Evolutionary conservation across 352 stramenopile genomes (phyloP).

Genomic region (Pythium phragmitis): DNA sequence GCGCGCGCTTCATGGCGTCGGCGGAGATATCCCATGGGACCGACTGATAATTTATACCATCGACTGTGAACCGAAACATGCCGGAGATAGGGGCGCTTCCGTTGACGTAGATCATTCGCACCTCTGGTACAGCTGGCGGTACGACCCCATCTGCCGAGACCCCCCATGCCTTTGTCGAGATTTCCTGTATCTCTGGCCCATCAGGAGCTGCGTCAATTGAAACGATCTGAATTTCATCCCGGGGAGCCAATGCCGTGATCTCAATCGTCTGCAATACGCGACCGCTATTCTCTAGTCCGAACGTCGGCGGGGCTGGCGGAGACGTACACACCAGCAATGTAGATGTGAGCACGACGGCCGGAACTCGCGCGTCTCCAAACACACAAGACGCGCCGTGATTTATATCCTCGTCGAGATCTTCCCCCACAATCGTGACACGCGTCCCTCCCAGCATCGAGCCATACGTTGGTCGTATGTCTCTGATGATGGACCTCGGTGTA

Average conservation of each 20-base stretch:
- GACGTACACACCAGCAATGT: conserved; percentile 33
- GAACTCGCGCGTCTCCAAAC: conserved; percentile 31
- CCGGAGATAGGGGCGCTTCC: conserved; percentile 35
- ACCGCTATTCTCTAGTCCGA: conserved; percentile 2
- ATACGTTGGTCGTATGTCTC: conserved; percentile 39
- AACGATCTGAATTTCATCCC: conserved; percentile 43
- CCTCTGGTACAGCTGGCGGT: conserved; percentile 26
- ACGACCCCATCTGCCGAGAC: conserved; percentile 22
- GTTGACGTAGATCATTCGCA: conserved; percentile 42
- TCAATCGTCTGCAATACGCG: conserved; percentile 22
- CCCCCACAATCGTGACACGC: conserved; percentile 29
- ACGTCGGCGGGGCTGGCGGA: conserved; percentile 6
- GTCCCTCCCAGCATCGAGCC: conserved; percentile 49
- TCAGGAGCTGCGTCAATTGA: conserved; percentile 29
- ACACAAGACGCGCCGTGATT: conserved; percentile 27
- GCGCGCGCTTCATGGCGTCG: conserved; percentile 23
- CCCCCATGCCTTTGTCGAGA: conserved; percentile 48
- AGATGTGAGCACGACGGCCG: conserved; percentile 27
- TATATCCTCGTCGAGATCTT: conserved; percentile 25
- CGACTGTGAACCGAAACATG: conserved; percentile 29
- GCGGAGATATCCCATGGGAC: conserved; percentile 33
- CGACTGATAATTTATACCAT: conserved; percentile 22
- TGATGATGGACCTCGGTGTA: conserved; percentile 31
- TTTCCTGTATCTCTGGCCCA: conserved; percentile 41
- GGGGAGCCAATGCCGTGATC: conserved; percentile 24